Evolutionary conservation across 768 basidiomycete species (phyloP).

Genomic region (Hysterangium stoloniferum): DNA sequence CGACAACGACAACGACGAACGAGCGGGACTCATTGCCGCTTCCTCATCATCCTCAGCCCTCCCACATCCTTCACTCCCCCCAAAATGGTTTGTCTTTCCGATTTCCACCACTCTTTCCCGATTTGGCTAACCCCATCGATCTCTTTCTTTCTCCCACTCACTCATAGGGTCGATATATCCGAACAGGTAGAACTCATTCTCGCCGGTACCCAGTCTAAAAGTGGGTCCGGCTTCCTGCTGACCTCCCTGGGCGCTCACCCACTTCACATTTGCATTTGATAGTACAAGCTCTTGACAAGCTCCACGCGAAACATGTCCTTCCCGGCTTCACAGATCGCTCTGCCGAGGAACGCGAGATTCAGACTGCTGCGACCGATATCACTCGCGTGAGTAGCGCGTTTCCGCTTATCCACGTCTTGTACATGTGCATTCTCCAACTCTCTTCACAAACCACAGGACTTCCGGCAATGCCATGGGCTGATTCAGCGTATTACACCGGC

Average conservation of each 20-base stretch:
- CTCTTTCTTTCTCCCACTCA: slow-evolving; percentile 10
- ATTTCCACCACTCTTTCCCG: slow-evolving; percentile 12
- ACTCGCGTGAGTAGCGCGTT: slow-evolving; percentile 54
- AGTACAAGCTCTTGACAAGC: slow-evolving; percentile 89
- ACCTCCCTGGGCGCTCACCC: neutral
- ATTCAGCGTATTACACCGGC: slow-evolving; percentile 68
- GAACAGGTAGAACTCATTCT: slow-evolving; percentile 85
- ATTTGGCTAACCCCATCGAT: slow-evolving; percentile 14
- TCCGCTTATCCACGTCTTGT: slow-evolving; percentile 36
- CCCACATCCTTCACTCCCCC: slow-evolving; percentile 65
- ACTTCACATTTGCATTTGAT: slow-evolving; percentile 15
- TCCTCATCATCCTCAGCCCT: slow-evolving; percentile 23
- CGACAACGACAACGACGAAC: slow-evolving; percentile 46
- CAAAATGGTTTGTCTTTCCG: slow-evolving; percentile 61
- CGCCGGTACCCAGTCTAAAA: slow-evolving; percentile 60
- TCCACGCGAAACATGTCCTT: slow-evolving; percentile 92
- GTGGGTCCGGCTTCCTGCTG: slow-evolving; percentile 38
- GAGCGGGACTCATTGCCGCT: slow-evolving; percentile 44
- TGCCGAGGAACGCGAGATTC: slow-evolving; percentile 91
- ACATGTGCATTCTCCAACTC: slow-evolving; percentile 15
- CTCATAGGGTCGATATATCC: slow-evolving; percentile 78
- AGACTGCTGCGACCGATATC: slow-evolving; percentile 75
- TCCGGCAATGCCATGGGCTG: slow-evolving; percentile 46
- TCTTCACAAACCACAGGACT: slow-evolving; percentile 43
- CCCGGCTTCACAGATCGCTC: slow-evolving; percentile 95